phyloP scores from a whole-genome alignment of 2,329 filamentous ascomycete species.

The Penicillium thymicola region DNA sequence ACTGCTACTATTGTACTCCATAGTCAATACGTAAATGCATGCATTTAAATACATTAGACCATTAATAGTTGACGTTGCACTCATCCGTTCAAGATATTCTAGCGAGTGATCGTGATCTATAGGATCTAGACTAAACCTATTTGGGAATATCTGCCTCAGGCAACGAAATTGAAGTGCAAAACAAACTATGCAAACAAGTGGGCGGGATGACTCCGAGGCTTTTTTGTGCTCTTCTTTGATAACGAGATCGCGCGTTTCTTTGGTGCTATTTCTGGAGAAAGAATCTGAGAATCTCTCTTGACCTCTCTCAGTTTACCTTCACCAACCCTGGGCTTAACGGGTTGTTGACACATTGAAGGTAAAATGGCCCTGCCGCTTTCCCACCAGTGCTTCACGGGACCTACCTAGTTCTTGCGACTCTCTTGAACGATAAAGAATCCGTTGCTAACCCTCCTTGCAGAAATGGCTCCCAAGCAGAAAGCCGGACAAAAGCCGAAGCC shows the following conservation, averaged over 20 bases:
- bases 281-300: background rate
- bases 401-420: background rate
- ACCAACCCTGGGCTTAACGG: background rate
- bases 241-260: conserved; percentile 6
- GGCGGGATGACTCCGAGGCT: conserved; percentile 28
- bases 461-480: conserved; percentile 38
- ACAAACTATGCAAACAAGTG: conserved; percentile 25
- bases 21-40: background rate
- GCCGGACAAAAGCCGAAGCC: conserved; percentile 33
- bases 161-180: conserved; percentile 13
- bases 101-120: background rate
- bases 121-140: background rate
- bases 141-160: background rate
- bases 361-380: background rate
- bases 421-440: background rate
- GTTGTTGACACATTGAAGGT: background rate
- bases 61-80: background rate
- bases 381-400: background rate
- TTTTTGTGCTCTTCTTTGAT: conserved; percentile 29
- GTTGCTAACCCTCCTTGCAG: conserved; percentile 1
- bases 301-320: background rate
- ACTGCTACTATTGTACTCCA: background rate
- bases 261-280: background rate
- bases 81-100: background rate
- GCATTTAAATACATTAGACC: background rate